Base-by-base conservation (phyloP, 2,329 filamentous ascomycete species). In the Huntiella moniliformis region DNA sequence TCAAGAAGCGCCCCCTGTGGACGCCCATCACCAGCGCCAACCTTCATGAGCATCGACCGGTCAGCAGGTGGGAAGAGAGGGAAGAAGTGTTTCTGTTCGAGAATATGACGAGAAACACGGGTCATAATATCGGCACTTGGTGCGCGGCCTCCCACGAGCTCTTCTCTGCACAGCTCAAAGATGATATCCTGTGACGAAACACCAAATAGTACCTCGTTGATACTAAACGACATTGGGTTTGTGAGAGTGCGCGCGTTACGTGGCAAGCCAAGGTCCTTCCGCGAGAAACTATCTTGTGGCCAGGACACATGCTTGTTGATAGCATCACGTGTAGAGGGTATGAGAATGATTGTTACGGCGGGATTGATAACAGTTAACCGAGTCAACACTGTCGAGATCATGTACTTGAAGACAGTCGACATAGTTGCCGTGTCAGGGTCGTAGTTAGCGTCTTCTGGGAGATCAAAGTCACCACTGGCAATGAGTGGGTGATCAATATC, bases 41-140 rank as follows among this genome's bases (percentile, higher is more conserved):
- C 74, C 57, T 72, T 79, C 28, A 79, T 76, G 46, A 84, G 63
- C 52, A 66, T 74, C 48, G 74, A 68, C 42, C 86, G 70, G 43
- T 81, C 76, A 10, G 77, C 71, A 0, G 88, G 78, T 4, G 91
- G 91, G 56, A 87, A 95, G 1, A 96, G 63, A 0, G 91, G 91
- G 55, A 85, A 85, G 61, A 87, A 96, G 57, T 91, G 86, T 5
- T 87, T 69, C 63, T 96, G 91, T 61, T 94, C 82, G 48, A 98
- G 74, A 13, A 98, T 61, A 53, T 91, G 79, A 15, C 77, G 71
- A 4, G 81, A 75, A 40, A 87, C 62, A n/a, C 88, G 66, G 12
- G 77, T 74, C 55, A 88, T 67, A 18, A 82, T 55, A 53, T 82
- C 76, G 0, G 39, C 7, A 22, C 42, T 39, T 8, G 31, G 13